Evolutionary conservation across 2,329 filamentous ascomycete species (phyloP).

Genomic region (Fusarium sp.): DNA sequence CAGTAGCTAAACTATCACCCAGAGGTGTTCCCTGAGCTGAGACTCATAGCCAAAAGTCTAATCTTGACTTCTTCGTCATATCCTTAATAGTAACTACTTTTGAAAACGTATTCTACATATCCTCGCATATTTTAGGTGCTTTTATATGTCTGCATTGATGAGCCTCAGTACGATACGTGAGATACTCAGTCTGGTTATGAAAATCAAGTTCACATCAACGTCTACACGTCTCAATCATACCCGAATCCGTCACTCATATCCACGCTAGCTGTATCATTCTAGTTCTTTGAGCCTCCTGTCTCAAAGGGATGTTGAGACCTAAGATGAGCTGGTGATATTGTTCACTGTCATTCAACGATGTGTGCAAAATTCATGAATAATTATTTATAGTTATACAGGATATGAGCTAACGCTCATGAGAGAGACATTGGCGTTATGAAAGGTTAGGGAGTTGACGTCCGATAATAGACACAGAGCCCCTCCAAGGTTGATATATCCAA

Average conservation of each 20-base stretch:
- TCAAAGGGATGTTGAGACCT: neutral
- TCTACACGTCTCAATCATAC: no score
- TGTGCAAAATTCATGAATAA: neutral
- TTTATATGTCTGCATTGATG: neutral
- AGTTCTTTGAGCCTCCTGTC: neutral
- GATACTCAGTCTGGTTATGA: neutral
- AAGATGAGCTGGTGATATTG: neutral
- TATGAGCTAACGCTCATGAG: neutral
- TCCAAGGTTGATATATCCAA: neutral
- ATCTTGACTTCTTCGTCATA: neutral
- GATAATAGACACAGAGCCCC: neutral
- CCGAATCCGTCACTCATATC: neutral
- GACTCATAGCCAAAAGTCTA: neutral
- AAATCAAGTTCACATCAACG: neutral
- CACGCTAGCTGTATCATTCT: neutral
- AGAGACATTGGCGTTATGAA: neutral
- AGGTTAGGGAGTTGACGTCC: neutral
- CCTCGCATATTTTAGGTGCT: neutral
- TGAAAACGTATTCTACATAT: neutral
- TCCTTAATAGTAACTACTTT: no score
- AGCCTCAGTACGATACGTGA: no score
- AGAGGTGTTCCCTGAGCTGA: no score
- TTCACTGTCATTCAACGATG: neutral
- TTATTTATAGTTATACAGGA: no score
- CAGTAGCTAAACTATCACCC: neutral